A percentile compares a stretch with the other conserved stretches of the same genome.
These are phyloP conservation scores for Themeda triandra DNA, from an alignment of 176 grass and related monocot species.

Conservation along the genomic window DNA sequence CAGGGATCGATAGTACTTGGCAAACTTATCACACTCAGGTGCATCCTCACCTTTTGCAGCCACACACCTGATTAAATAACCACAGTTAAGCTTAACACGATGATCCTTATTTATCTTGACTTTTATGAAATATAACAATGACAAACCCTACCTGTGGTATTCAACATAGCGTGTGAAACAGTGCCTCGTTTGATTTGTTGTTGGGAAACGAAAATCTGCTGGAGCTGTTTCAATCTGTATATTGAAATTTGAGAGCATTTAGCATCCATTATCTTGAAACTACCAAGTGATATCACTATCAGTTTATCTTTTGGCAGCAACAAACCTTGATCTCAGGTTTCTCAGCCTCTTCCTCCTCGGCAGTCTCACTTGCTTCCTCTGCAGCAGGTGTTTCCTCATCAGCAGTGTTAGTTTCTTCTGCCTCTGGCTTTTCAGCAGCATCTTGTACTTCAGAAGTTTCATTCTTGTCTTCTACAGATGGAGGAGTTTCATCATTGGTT, in stretches of 20 bases:
- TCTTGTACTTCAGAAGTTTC: conserved; percentile 39
- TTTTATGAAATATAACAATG: not conserved
- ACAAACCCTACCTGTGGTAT: conserved; percentile 60
- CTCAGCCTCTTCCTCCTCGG: conserved; percentile 45
- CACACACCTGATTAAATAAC: conserved; percentile 46
- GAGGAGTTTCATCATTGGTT: conserved; percentile 40
- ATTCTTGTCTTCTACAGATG: conserved; percentile 32
- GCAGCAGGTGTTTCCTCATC: conserved; percentile 24
- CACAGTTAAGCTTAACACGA: not conserved
- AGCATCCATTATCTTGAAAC: not conserved
- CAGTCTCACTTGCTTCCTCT: conserved; percentile 49
- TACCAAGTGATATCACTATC: not conserved
- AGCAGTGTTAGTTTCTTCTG: conserved; percentile 38
- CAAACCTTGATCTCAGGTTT: conserved; percentile 72
- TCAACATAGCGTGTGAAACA: conserved; percentile 92
- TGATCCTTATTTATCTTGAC: not conserved
- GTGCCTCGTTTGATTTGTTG: conserved; percentile 87
- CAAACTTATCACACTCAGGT: conserved; percentile 75
- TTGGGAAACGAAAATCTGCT: conserved; percentile 93
- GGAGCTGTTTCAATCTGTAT: conserved; percentile 84
- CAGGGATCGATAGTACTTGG: conserved; percentile 78
- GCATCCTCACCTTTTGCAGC: conserved; percentile 71
- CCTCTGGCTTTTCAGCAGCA: conserved; percentile 26
- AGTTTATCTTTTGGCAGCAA: not conserved
- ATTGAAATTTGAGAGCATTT: conserved; percentile 15